Evolutionary conservation across 202 grass and related monocot genomes (phyloP), one percentile per base, ranked within the genome.

Genomic region (Brachypodium distachyon): DNA sequence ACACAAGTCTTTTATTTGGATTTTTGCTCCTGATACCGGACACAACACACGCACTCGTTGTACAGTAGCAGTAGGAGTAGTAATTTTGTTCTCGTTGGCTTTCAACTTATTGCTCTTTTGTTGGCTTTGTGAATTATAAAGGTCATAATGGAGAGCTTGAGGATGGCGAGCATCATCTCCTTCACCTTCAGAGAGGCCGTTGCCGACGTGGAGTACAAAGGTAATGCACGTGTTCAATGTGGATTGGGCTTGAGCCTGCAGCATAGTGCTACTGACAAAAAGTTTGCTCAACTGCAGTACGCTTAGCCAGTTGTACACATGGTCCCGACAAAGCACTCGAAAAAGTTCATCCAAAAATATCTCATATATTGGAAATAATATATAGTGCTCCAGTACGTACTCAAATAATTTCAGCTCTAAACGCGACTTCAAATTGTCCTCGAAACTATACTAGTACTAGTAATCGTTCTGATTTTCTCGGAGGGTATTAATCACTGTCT

Each of bases 111-210:
- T n/a, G n/a, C n/a, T n/a, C n/a, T n/a, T n/a, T n/a, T n/a, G n/a
- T n/a, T n/a, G n/a, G n/a, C n/a, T n/a, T n/a, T n/a, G n/a, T n/a
- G n/a, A n/a, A n/a, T n/a, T n/a, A n/a, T n/a, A n/a, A n/a, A 66
- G 62, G 62, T 68, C 40, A 46, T 68, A 44, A 28, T 74, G 85
- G 96, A 99, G 78, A 99, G 77, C 63, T 54, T 99, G 64, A 87
- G 96, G 80, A 79, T 99, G 92, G 96, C 96, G 9, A 92, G 89
- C 72, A 91, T 99, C 71, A 90, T 99, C 83, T 82, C 89, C 38
- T 99, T 99, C 87, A 89, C 96, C 4, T 99, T 99, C 81, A 83
- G 96, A 49, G 96, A 99, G 70, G 96, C 96, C 19, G 87, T 99
- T 1, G 85, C 70, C 18, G 92, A 99, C 80, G 96, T 96, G 51